Conservation (phyloP, 1,139 yeast species). For the Geotrichum aggregatum region DNA sequence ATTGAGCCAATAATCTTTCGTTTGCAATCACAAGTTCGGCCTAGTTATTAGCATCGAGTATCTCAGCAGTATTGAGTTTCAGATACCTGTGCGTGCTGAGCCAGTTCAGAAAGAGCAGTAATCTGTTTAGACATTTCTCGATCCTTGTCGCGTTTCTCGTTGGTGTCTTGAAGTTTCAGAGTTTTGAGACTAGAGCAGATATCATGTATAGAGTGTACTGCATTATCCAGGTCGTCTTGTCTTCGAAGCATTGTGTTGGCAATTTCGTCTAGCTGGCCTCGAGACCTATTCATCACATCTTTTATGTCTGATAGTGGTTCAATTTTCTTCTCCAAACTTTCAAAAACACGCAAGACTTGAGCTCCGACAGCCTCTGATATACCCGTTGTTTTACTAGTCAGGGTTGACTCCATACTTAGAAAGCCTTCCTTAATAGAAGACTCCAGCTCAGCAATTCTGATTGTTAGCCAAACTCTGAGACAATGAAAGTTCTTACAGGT, state of each 20-base stretch:
- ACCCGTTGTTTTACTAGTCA: background rate
- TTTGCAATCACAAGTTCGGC: constrained; percentile 15
- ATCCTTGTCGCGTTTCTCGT: constrained; percentile 17
- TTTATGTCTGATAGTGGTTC: background rate
- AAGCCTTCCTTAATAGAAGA: background rate
- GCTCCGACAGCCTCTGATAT: background rate
- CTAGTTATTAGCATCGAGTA: background rate
- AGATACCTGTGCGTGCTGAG: constrained; percentile 18
- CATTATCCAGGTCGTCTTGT: constrained; percentile 10
- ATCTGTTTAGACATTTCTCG: constrained; percentile 18
- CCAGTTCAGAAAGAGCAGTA: constrained; percentile 14
- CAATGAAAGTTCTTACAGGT: background rate
- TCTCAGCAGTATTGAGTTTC: background rate
- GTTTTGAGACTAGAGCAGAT: constrained; percentile 15
- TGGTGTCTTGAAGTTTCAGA: constrained; percentile 10
- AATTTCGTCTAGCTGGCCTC: background rate
- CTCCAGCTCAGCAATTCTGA: background rate
- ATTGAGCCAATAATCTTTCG: constrained; percentile 11
- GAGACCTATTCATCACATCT: background rate
- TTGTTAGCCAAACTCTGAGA: background rate
- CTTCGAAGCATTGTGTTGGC: background rate
- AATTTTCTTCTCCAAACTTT: constrained; percentile 1
- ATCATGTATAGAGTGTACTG: constrained; percentile 8
- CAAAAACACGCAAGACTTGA: background rate
- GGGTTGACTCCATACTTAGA: background rate